phyloP scores from a whole-genome alignment of 2,329 filamentous ascomycete genomes.

The Zymoseptoria tritici region DNA sequence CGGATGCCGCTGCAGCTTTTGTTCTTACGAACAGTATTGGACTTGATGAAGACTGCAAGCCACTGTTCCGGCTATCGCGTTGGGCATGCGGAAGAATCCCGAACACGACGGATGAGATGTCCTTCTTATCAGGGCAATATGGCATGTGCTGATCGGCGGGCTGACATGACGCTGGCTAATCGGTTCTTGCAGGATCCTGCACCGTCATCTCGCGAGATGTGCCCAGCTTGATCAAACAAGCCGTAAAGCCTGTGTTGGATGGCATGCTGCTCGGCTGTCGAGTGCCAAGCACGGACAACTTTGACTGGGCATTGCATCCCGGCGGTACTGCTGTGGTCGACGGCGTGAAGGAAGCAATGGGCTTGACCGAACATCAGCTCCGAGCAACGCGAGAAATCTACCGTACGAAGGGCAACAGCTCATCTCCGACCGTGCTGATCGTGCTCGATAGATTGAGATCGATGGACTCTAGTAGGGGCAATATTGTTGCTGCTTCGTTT shows the following conservation, averaged over 20 bases:
- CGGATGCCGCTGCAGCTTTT: conserved; percentile 60
- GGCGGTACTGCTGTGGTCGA: conserved; percentile 60
- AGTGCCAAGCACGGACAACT: conserved; percentile 33
- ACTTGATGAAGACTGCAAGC: conserved; percentile 25
- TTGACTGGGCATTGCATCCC: conserved; percentile 68
- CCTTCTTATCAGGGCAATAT: background rate
- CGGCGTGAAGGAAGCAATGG: conserved; percentile 53
- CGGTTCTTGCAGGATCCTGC: conserved; percentile 21
- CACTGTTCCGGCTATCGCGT: background rate
- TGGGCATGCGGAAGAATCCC: background rate
- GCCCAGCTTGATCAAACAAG: background rate
- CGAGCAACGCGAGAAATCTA: conserved; percentile 64
- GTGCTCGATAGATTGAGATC: conserved; percentile 55
- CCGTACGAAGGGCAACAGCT: conserved; percentile 61
- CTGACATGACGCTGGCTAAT: too few species aligned
- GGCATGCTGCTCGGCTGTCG: background rate
- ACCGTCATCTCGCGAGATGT: conserved; percentile 21
- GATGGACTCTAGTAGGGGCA: conserved; percentile 42
- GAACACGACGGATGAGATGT: background rate
- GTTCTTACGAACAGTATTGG: conserved; percentile 59
- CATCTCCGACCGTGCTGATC: conserved; percentile 58
- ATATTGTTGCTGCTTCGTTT: conserved; percentile 61
- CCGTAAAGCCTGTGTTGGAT: conserved; percentile 4
- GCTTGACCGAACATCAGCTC: conserved; percentile 56
- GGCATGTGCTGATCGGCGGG: background rate